Evolutionary conservation across 208 protist species (phyloP).

Genomic region (Wallacemonas rigidus): DNA sequence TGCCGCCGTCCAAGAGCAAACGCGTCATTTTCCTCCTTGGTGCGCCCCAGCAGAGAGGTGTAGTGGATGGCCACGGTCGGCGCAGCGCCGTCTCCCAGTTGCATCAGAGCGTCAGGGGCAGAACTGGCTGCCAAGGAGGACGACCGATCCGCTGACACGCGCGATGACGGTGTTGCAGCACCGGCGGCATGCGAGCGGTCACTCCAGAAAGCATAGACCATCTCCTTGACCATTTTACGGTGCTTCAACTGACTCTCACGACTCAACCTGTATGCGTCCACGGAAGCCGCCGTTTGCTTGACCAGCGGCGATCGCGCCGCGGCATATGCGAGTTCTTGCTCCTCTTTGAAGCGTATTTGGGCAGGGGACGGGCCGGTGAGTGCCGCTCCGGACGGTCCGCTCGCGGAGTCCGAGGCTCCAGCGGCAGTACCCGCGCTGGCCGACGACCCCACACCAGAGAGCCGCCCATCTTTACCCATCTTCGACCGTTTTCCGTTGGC

Average conservation of each 20-base stretch:
- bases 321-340: slow-evolving; percentile 10
- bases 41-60: slow-evolving; percentile 6
- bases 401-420: background rate
- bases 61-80: background rate
- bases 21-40: slow-evolving; percentile 5
- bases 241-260: slow-evolving; percentile 14
- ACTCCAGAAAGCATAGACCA: slow-evolving; percentile 7
- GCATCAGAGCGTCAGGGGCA: background rate
- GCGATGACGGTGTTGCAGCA: background rate
- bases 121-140: background rate
- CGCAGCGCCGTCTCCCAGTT: background rate
- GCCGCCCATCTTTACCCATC: background rate
- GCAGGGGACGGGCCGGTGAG: background rate
- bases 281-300: background rate
- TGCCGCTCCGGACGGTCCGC: background rate
- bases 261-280: slow-evolving; percentile 12
- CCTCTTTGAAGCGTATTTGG: slow-evolving; percentile 1
- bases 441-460: background rate
- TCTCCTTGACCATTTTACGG: slow-evolving; percentile 4
- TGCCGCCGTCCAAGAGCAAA: background rate
- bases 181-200: background rate
- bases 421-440: background rate
- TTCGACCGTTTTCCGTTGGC: slow-evolving; percentile 6
- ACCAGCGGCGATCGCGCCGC: slow-evolving; percentile 4
- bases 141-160: background rate